Percentiles rank a stretch among this genome's conserved stretches.
These are phyloP conservation scores for Cyberlindnera maclurae DNA, from an alignment of 805 yeast species.

Conservation along the genomic window DNA sequence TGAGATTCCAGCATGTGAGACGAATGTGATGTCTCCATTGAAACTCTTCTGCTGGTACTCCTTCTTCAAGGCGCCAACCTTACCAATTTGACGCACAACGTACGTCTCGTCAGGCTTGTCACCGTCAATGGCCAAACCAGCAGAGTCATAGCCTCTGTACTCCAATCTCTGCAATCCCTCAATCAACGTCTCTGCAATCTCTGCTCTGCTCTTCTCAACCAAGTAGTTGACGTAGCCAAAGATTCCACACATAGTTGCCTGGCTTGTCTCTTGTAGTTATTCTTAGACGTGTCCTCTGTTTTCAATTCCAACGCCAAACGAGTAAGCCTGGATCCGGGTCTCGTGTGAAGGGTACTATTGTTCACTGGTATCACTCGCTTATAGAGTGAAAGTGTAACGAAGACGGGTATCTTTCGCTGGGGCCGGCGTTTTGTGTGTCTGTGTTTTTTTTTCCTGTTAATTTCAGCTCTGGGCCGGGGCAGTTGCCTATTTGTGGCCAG, in stretches of 20 bases:
- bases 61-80: slow-evolving; percentile 73
- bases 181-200: slow-evolving; percentile 79
- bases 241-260: slow-evolving; percentile 69
- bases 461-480: no score
- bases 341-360: no score
- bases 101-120: slow-evolving; percentile 64
- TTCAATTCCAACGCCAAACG: no score
- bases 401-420: no score
- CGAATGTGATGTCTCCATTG: slow-evolving; percentile 58
- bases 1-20: slow-evolving; percentile 91
- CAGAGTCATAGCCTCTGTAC: slow-evolving; percentile 97
- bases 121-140: slow-evolving; percentile 95
- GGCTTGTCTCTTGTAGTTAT: not conserved
- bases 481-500: no score
- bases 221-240: slow-evolving; percentile 96
- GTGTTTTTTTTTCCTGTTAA: no score
- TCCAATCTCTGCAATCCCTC: slow-evolving; percentile 87
- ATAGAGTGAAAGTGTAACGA: no score
- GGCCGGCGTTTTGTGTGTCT: no score
- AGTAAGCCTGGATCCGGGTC: no score
- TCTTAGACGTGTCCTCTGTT: not conserved
- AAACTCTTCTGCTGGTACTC: slow-evolving; percentile 47
- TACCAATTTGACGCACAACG: slow-evolving; percentile 83
- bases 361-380: no score
- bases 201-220: slow-evolving; percentile 88